These are phyloP conservation scores for Lagenidium sp. DNA, from an alignment of 352 stramenopile species.

Conservation along the genomic window DNA sequence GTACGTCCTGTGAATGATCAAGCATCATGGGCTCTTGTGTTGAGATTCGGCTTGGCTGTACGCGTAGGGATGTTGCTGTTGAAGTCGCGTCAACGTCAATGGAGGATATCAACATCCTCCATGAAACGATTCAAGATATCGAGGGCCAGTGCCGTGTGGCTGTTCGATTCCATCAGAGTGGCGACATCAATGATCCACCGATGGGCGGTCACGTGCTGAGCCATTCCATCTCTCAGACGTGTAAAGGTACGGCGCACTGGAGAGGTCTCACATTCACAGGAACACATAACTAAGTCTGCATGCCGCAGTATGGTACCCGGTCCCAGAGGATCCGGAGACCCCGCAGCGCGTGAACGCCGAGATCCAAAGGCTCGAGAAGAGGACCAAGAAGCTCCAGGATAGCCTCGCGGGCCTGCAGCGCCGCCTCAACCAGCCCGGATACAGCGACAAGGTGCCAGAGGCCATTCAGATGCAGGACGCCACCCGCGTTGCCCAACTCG, in stretches of 20 bases:
- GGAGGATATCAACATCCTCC: too few relatives aligned
- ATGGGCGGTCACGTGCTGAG: constrained; percentile 4
- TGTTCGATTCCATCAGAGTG: constrained; percentile 1
- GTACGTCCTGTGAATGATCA: constrained; percentile 3
- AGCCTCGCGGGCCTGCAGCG: constrained; percentile 30
- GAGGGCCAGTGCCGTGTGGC: constrained; percentile 9
- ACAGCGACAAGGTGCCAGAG: constrained; percentile 57
- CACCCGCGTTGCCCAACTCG: constrained; percentile 38
- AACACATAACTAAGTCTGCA: background rate
- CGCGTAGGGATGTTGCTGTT: too few relatives aligned
- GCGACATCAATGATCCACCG: background rate
- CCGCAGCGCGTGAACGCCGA: constrained; percentile 49
- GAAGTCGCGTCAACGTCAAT: too few relatives aligned
- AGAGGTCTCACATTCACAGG: background rate
- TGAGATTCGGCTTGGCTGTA: background rate
- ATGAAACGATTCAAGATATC: constrained; percentile 1
- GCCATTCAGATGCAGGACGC: constrained; percentile 48
- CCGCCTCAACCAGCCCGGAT: constrained; percentile 36
- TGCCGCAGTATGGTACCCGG: constrained; percentile 40
- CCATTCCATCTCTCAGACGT: constrained; percentile 19
- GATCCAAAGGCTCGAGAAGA: constrained; percentile 57
- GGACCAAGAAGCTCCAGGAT: constrained; percentile 37
- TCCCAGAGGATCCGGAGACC: constrained; percentile 60
- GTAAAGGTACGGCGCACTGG: constrained; percentile 9
- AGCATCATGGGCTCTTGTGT: background rate